Conservation (phyloP, 2,329 filamentous ascomycete genomes). For the Colletotrichum sp. region DNA sequence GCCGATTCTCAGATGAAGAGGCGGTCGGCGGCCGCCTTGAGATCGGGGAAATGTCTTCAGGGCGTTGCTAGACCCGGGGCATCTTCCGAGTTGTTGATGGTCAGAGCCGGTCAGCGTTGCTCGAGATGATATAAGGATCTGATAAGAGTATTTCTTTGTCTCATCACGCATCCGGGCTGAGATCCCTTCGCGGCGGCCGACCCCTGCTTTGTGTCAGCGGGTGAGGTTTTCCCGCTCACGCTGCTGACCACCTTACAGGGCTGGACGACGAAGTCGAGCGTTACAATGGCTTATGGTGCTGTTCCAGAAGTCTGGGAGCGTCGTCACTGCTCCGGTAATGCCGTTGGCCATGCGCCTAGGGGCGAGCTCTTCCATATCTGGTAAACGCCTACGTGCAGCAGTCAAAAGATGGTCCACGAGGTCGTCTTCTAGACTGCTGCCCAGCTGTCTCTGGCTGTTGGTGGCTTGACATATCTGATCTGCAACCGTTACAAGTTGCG, state of each 20-base stretch:
- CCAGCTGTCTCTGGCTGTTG: not conserved
- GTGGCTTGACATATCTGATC: not conserved
- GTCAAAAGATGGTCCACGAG: not conserved
- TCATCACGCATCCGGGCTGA: not conserved
- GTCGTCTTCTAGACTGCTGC: not conserved
- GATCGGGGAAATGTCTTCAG: not conserved
- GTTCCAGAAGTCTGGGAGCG: not conserved
- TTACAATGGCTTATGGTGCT: not conserved
- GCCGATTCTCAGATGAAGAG: not conserved
- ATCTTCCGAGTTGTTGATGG: not conserved
- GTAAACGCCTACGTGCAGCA: not conserved
- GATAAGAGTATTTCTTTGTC: not conserved
- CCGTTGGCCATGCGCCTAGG: not conserved
- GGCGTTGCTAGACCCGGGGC: not conserved
- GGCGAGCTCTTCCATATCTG: not conserved
- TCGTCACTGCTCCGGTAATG: not conserved
- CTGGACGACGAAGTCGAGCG: not conserved
- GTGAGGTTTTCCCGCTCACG: not conserved
- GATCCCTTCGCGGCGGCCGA: not conserved
- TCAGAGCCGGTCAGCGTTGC: not conserved
- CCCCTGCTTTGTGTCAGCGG: not conserved
- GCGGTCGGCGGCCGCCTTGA: not conserved
- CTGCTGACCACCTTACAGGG: not conserved
- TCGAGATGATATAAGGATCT: not conserved
- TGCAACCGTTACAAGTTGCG: not conserved